Conservation (phyloP, 208 protist species). For the Trypanosoma avium region DNA sequence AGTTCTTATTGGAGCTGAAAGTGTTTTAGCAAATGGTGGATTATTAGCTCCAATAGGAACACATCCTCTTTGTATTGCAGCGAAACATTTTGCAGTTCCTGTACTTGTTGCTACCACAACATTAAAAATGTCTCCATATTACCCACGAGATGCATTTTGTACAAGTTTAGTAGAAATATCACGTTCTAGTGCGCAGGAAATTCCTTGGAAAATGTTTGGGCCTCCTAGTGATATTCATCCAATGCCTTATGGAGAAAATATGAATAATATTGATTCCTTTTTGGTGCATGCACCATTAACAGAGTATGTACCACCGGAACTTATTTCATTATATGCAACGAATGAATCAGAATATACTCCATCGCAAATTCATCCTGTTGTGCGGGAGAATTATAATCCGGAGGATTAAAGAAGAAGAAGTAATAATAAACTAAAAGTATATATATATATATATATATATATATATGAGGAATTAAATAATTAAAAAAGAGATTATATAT, state of each 20-base stretch:
- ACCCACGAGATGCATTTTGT: constrained; percentile 93
- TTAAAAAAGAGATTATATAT: no score
- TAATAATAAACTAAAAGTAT: background rate
- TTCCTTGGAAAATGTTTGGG: constrained; percentile 84
- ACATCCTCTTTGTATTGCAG: constrained; percentile 94
- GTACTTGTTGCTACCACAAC: constrained; percentile 95
- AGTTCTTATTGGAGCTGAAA: constrained; percentile 94
- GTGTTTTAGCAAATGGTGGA: constrained; percentile 97
- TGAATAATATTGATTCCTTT: constrained; percentile 40
- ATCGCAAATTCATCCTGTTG: constrained; percentile 96
- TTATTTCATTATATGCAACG: constrained; percentile 96
- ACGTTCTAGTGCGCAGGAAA: constrained; percentile 68
- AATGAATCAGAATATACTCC: constrained; percentile 94
- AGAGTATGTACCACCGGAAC: constrained; percentile 97
- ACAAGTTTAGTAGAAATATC: constrained; percentile 83
- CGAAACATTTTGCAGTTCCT: constrained; percentile 94
- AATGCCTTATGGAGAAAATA: constrained; percentile 33
- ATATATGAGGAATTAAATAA: background rate
- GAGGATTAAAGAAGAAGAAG: constrained; percentile 69
- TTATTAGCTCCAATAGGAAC: constrained; percentile 92
- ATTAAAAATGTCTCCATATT: constrained; percentile 96
- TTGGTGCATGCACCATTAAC: constrained; percentile 92
- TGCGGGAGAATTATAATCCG: constrained; percentile 96
- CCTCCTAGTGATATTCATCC: constrained; percentile 65
- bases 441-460: constrained; percentile 13